phyloP scores from a whole-genome alignment of 192 early-diverging fungal genomes.

The Chytriomyces sp. region DNA sequence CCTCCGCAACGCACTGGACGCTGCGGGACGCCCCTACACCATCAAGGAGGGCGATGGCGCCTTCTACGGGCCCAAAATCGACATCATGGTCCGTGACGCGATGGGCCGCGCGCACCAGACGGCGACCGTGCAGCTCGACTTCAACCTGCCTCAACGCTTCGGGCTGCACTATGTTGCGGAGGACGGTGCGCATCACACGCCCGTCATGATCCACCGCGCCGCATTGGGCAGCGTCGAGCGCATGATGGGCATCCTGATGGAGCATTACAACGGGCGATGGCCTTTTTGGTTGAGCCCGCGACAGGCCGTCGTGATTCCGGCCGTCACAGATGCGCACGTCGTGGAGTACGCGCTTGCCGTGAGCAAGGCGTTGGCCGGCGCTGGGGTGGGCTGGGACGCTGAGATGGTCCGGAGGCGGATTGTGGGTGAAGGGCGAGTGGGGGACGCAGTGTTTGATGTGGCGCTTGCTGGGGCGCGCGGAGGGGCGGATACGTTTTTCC shows the following conservation, averaged over 20 bases:
- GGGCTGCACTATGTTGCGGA: conserved; percentile 69
- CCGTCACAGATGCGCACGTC: conserved; percentile 47
- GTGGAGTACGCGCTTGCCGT: conserved; percentile 71
- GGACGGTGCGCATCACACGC: conserved; percentile 64
- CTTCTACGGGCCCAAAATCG: conserved; percentile 97
- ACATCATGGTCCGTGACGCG: conserved; percentile 82
- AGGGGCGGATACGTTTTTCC: conserved; percentile 55
- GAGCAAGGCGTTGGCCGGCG: conserved; percentile 2
- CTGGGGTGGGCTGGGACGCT: conserved; percentile 26
- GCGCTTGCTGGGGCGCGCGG: background rate
- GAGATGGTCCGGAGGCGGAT: conserved; percentile 31
- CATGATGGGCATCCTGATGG: conserved; percentile 93
- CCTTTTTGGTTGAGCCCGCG: conserved; percentile 94
- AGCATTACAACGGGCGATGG: conserved; percentile 89
- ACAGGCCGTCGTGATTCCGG: conserved; percentile 86
- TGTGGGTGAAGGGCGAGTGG: conserved; percentile 30
- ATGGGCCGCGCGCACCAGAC: conserved; percentile 85
- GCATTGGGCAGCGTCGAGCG: conserved; percentile 89
- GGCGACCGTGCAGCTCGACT: conserved; percentile 94
- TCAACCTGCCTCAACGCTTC: conserved; percentile 89
- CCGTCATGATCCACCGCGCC: conserved; percentile 95
- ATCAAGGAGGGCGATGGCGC: conserved; percentile 88
- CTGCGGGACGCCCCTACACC: conserved; percentile 57
- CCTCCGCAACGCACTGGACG: conserved; percentile 69
- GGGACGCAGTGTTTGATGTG: conserved; percentile 40